Conservation (phyloP, 1,284 basidiomycete genomes). For the Cutaneotrichosporon sp. region DNA sequence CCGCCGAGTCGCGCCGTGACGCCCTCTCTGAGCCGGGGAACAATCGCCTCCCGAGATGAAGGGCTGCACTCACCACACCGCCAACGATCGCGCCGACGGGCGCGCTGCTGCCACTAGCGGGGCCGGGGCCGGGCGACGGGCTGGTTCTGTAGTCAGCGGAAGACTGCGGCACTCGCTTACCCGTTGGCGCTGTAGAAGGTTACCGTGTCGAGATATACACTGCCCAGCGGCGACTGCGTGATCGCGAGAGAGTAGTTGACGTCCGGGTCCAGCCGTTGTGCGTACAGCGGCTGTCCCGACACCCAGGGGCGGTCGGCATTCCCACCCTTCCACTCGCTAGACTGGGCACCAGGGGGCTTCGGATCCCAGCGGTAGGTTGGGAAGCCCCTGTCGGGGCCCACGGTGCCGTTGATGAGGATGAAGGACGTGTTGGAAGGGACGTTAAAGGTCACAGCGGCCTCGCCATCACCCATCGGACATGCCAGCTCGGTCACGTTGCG, state of each 20-base stretch:
- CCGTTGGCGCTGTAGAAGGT: background rate
- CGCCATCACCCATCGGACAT: background rate
- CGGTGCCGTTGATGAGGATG: constrained; percentile 1
- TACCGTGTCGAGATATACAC: background rate
- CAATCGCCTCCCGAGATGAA: background rate
- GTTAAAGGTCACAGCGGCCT: background rate
- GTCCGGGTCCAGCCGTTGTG: background rate
- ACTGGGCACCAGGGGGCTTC: background rate
- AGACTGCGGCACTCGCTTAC: background rate
- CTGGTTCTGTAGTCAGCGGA: background rate
- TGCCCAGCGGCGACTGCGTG: background rate
- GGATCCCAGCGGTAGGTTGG: background rate
- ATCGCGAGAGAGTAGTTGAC: background rate
- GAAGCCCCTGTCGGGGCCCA: background rate
- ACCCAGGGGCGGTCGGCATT: background rate
- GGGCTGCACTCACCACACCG: background rate
- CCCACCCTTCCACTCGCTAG: no score
- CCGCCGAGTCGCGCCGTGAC: no score
- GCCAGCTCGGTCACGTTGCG: background rate
- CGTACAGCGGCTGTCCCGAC: background rate
- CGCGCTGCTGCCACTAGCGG: background rate
- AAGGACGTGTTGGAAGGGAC: background rate
- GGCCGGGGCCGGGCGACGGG: background rate
- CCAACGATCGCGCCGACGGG: constrained; percentile 1
- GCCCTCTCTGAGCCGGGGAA: no score